A percentile compares a stretch with the other conserved stretches of the same genome.
phyloP scores from a whole-genome alignment of 2,329 filamentous ascomycete genomes.

The Parastagonospora avenae region DNA sequence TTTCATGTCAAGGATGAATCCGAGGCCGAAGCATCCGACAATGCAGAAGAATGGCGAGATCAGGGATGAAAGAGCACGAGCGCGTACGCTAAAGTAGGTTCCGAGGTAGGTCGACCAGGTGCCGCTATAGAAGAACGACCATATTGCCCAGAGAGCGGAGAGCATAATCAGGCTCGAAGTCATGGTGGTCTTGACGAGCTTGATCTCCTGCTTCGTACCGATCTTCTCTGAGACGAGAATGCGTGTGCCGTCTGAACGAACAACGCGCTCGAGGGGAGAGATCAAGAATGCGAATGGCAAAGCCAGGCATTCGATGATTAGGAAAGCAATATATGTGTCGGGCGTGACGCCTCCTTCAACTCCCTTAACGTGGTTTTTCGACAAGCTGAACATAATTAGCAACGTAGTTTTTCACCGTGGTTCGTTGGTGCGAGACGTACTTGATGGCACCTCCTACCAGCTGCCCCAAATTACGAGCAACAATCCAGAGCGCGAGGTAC shows the following conservation, averaged over 20 bases:
- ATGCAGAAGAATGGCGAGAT: slow-evolving; percentile 58
- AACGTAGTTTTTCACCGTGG: neutral
- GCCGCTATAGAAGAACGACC: slow-evolving; percentile 56
- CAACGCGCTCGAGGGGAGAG: slow-evolving; percentile 52
- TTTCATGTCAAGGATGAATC: slow-evolving; percentile 68
- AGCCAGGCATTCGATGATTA: slow-evolving; percentile 55
- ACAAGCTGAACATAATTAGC: slow-evolving; percentile 13
- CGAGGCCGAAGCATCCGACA: slow-evolving; percentile 56
- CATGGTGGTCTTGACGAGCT: slow-evolving; percentile 47
- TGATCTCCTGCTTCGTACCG: slow-evolving; percentile 47
- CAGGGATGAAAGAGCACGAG: slow-evolving; percentile 53
- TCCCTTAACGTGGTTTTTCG: slow-evolving; percentile 35
- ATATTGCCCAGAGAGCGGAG: slow-evolving; percentile 52
- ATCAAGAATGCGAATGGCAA: slow-evolving; percentile 56
- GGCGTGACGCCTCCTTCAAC: slow-evolving; percentile 48
- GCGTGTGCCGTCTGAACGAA: slow-evolving; percentile 53
- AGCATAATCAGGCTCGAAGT: slow-evolving; percentile 47
- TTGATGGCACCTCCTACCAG: slow-evolving; percentile 54
- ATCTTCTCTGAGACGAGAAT: slow-evolving; percentile 51
- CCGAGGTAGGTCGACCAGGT: slow-evolving; percentile 55
- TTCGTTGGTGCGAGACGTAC: slow-evolving; percentile 6
- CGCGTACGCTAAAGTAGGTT: slow-evolving; percentile 53
- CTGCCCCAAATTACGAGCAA: slow-evolving; percentile 54
- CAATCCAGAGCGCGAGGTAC: slow-evolving; percentile 56
- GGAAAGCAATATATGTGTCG: slow-evolving; percentile 54